Conservation (phyloP, 441 rosid species). For the Populus hybrid region DNA sequence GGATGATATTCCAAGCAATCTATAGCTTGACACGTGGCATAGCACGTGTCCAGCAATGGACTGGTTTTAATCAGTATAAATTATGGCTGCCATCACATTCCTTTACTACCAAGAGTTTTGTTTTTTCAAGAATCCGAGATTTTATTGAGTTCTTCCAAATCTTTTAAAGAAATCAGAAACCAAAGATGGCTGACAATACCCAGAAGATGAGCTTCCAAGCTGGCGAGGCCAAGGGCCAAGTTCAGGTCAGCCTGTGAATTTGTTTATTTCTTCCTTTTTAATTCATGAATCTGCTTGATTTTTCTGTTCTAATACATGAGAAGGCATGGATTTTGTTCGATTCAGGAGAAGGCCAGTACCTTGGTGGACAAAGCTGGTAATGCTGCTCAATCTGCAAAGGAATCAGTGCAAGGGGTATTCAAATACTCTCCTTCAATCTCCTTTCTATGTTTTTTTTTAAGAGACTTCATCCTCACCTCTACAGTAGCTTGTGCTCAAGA, state of each 20-base stretch:
- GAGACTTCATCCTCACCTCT: no score
- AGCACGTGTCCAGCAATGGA: not conserved
- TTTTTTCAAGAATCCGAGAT: no score
- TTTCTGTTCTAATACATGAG: no score
- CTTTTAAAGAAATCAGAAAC: not conserved
- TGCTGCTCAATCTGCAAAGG: no score
- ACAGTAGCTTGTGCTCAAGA: no score
- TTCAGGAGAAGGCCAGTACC: no score
- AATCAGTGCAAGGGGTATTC: no score
- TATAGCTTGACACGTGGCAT: not conserved
- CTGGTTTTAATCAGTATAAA: not conserved
- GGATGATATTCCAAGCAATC: not conserved
- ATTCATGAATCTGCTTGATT: no score
- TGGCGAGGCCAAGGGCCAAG: slow-evolving; percentile 68
- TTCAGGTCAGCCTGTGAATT: slow-evolving; percentile 40
- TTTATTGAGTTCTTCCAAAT: not conserved
- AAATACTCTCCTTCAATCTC: no score
- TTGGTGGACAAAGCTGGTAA: no score
- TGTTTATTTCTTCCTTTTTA: not conserved
- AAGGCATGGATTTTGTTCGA: no score
- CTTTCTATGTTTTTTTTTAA: no score
- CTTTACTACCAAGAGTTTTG: not conserved
- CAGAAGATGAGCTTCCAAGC: slow-evolving; percentile 43
- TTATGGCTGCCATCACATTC: not conserved
- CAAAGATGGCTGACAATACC: slow-evolving; percentile 22